A percentile compares a stretch with the other conserved stretches of the same genome.
These are phyloP conservation scores for Kernera saxatilis DNA, from an alignment of 345 rosid species.

Conservation along the genomic window DNA sequence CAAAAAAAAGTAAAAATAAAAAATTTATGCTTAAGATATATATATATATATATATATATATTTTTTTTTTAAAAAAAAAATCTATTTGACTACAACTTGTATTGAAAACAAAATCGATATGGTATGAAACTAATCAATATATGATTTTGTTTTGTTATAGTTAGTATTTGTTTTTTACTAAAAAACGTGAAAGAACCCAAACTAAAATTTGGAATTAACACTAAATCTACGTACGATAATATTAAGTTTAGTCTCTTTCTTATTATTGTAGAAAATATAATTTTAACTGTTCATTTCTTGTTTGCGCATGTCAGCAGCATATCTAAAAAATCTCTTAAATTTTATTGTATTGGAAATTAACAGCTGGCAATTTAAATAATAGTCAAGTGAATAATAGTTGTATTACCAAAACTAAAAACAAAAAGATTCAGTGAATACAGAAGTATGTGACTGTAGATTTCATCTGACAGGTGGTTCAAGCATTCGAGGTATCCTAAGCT, in stretches of 20 bases:
- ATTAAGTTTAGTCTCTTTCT: no score
- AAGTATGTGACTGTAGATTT: background rate
- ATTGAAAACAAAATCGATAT: no score
- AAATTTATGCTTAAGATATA: no score
- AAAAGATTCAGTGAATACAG: background rate
- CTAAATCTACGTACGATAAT: no score
- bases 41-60: no score
- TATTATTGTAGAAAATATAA: background rate
- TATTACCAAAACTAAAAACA: background rate
- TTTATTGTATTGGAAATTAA: background rate
- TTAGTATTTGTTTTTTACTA: background rate
- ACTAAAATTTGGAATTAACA: no score
- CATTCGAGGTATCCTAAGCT: background rate
- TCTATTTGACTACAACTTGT: no score
- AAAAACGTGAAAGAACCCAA: no score
- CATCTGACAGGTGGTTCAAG: conserved; percentile 1
- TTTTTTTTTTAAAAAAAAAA: no score
- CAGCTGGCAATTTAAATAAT: background rate
- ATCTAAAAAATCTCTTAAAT: background rate
- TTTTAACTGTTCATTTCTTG: background rate
- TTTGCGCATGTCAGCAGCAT: background rate
- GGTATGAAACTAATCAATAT: background rate
- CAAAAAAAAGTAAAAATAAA: no score
- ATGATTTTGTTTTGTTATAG: background rate
- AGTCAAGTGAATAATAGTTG: background rate